Conservation (phyloP, 257 asterid genomes). For the Salvia splendens region DNA sequence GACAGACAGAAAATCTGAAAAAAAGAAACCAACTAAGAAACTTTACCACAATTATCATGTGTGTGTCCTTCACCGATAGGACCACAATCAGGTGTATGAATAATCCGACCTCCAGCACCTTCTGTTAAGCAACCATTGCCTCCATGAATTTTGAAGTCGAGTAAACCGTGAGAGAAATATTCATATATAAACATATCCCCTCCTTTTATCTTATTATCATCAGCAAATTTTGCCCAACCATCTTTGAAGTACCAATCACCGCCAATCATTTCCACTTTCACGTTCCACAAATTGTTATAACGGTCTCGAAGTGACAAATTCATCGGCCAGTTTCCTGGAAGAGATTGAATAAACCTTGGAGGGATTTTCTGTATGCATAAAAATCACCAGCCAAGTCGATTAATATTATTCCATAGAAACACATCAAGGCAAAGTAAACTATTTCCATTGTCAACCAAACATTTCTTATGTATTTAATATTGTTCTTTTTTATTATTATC, state of each 20-base stretch:
- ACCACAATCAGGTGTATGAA: not conserved
- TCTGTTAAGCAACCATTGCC: not conserved
- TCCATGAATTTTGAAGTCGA: constrained; percentile 23
- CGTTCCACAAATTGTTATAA: constrained; percentile 30
- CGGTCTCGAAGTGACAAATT: constrained; percentile 26
- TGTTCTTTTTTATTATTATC: too few relatives aligned
- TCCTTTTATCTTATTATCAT: constrained; percentile 17
- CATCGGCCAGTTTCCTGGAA: not conserved
- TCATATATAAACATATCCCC: constrained; percentile 28
- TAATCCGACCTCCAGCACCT: not conserved
- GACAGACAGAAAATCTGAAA: not conserved
- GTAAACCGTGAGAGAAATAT: constrained; percentile 9
- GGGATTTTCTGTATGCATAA: constrained; percentile 2
- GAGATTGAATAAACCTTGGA: not conserved
- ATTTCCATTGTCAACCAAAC: not conserved
- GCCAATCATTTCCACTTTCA: constrained; percentile 23
- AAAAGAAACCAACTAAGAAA: not conserved
- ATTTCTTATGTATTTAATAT: not conserved
- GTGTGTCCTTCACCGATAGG: not conserved
- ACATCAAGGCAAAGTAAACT: not conserved
- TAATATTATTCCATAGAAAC: not conserved
- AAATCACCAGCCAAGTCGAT: not conserved
- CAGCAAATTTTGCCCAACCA: constrained; percentile 35
- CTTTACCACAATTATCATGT: not conserved
- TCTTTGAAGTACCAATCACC: constrained; percentile 23